Percentiles rank a stretch among this genome's conserved stretches.
These are phyloP conservation scores for Jamesozyma piceae DNA, from an alignment of 805 yeast species.

Conservation along the genomic window DNA sequence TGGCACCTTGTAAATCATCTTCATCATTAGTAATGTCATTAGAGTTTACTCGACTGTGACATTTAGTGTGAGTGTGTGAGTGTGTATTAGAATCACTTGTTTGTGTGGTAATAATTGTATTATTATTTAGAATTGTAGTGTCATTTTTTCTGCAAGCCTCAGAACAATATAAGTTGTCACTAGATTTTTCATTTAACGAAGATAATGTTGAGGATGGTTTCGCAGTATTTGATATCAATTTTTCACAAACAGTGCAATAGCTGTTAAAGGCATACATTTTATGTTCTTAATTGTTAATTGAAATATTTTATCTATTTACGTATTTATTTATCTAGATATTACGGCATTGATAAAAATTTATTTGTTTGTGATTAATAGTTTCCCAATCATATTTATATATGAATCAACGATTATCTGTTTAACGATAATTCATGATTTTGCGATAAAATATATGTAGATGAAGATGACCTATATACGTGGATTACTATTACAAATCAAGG, in stretches of 20 bases:
- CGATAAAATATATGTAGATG: too few species aligned
- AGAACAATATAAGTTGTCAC: constrained; percentile 21
- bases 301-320: too few species aligned
- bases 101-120: background rate
- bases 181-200: background rate
- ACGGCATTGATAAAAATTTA: too few species aligned
- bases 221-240: constrained; percentile 11
- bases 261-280: constrained; percentile 38
- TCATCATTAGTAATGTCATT: background rate
- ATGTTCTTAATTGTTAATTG: too few species aligned
- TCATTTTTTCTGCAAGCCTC: constrained; percentile 17
- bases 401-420: too few species aligned
- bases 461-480: too few species aligned
- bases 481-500: too few species aligned
- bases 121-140: constrained; percentile 1
- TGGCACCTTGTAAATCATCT: background rate
- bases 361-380: too few species aligned
- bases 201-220: background rate
- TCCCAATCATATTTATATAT: too few species aligned
- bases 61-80: background rate
- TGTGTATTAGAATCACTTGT: background rate
- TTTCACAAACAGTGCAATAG: constrained; percentile 50
- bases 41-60: background rate
- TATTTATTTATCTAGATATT: too few species aligned
- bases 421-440: too few species aligned